phyloP scores from a whole-genome alignment of 176 grass and related monocot species.

The Ensete glaucum region DNA sequence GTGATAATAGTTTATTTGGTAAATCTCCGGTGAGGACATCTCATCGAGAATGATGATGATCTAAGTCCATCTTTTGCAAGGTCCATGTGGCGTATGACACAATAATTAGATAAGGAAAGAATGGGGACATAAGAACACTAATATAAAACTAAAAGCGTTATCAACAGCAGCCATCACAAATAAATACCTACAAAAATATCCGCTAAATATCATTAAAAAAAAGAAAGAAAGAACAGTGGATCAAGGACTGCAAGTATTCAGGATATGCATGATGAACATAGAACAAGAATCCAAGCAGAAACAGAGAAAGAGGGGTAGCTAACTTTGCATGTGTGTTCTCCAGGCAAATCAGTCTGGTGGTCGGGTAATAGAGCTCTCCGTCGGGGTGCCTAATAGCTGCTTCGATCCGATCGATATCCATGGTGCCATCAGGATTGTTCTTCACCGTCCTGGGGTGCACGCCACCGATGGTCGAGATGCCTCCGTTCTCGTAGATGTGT shows the following conservation, averaged over 20 bases:
- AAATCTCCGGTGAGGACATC: too few species aligned
- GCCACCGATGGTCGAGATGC: conserved; percentile 76
- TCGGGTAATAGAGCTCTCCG: conserved; percentile 52
- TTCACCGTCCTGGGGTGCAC: conserved; percentile 59
- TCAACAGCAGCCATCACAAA: too few species aligned
- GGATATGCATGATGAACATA: background rate
- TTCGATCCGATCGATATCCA: conserved; percentile 61
- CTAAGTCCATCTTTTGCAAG: too few species aligned
- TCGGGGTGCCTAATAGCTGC: conserved; percentile 42
- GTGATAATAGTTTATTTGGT: too few species aligned
- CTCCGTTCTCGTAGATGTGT: conserved; percentile 88
- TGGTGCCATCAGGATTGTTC: conserved; percentile 78
- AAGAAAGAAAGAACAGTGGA: background rate
- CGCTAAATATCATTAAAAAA: background rate
- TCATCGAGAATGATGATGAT: too few species aligned
- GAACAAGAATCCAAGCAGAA: background rate
- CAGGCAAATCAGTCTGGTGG: conserved; percentile 82
- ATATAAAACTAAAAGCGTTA: too few species aligned
- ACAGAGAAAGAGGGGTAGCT: conserved; percentile 8
- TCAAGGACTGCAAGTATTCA: background rate
- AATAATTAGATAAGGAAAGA: too few species aligned
- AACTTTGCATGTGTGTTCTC: conserved; percentile 96
- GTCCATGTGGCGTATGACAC: too few species aligned
- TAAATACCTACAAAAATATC: too few species aligned
- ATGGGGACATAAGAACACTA: too few species aligned